Base-by-base conservation (phyloP, 2,329 filamentous ascomycete genomes). In the Myrmaecium sp. region DNA sequence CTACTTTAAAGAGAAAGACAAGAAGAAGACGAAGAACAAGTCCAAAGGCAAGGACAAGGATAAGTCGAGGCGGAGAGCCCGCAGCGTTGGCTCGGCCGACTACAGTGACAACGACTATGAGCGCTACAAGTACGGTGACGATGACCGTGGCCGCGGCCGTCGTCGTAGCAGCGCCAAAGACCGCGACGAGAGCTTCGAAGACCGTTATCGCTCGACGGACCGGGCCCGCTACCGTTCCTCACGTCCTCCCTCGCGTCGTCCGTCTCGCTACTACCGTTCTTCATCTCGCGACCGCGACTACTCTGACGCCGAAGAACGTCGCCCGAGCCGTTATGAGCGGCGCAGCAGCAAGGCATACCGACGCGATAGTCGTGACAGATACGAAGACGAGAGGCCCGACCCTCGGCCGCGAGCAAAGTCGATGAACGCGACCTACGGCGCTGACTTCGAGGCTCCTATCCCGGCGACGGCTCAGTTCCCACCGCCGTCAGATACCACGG, bases 401-500 rank as follows among this genome's bases (percentile, higher is more conserved):
- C 16, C 16, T 5, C 13, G 16, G 14, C 21, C 21, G 4, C 16
- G 28, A 20, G n/a, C 23, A 12, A 20, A 14, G 12, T 26, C 28
- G 20, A 2, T 18, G 5, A 25, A 25, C 10, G 21, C 14, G n/a
- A 11, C 20, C 6, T 8, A 25, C 17, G 17, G 18, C 5, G 14
- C 14, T 4, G 16, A 32, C 27, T 47, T 50, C 40, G 43, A 43
- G 7, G 37, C 41, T 14, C 27, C 37, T 25, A 44, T 44, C 13
- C 38, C 40, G 25, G 34, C 32, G 11, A 21, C 28, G 14, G 39
- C 40, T 14, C 42, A 48, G 26, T 49, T 45, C 27, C 38, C 44
- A 32, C 48, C 47, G 20, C 44, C 43, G 21, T 44, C 46, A 20
- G 29, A 36, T 10, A 40, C 43, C 26, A 43, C 46, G 21, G 49